Evolutionary conservation across 2,329 filamentous ascomycete species (phyloP).

Genomic region (Ophiostoma pallidulum): DNA sequence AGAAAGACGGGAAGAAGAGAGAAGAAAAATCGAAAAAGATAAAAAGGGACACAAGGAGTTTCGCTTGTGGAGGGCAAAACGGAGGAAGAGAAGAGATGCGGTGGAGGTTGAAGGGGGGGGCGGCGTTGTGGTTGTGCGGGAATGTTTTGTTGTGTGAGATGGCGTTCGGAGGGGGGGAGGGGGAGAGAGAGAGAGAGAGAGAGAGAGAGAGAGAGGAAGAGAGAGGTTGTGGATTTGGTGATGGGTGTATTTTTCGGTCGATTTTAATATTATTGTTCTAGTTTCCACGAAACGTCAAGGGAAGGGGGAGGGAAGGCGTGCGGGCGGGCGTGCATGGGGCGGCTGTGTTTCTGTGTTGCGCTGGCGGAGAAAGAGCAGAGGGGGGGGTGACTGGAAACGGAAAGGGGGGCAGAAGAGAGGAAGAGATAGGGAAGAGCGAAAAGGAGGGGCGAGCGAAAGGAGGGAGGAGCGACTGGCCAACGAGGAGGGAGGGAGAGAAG

Average conservation of each 20-base stretch:
- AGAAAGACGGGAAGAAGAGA: too few relatives aligned
- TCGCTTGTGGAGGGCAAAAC: not conserved
- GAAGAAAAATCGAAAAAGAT: not conserved
- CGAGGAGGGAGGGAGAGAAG: conserved; percentile 5
- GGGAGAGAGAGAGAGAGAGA: too few relatives aligned
- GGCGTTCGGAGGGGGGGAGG: conserved; percentile 3
- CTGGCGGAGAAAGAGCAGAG: conserved; percentile 3
- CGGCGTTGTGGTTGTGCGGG: not conserved
- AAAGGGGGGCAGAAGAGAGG: not conserved
- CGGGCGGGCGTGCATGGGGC: conserved; percentile 3
- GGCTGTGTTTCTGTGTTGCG: conserved; percentile 7
- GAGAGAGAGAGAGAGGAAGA: too few relatives aligned
- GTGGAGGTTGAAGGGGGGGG: not conserved
- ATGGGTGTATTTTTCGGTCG: conserved; percentile 1
- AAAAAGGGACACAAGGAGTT: not conserved
- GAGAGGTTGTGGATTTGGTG: too few relatives aligned
- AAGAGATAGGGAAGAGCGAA: not conserved
- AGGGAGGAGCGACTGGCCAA: not conserved
- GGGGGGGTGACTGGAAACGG: conserved; percentile 1
- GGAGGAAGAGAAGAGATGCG: not conserved
- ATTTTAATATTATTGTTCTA: conserved; percentile 3
- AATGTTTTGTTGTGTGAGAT: not conserved
- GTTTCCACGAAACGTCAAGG: not conserved
- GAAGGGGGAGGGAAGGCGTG: conserved; percentile 1
- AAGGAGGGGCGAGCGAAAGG: too few relatives aligned